Evolutionary conservation across 768 basidiomycete genomes (phyloP).

Genomic region (Asterophora lycoperdoides): DNA sequence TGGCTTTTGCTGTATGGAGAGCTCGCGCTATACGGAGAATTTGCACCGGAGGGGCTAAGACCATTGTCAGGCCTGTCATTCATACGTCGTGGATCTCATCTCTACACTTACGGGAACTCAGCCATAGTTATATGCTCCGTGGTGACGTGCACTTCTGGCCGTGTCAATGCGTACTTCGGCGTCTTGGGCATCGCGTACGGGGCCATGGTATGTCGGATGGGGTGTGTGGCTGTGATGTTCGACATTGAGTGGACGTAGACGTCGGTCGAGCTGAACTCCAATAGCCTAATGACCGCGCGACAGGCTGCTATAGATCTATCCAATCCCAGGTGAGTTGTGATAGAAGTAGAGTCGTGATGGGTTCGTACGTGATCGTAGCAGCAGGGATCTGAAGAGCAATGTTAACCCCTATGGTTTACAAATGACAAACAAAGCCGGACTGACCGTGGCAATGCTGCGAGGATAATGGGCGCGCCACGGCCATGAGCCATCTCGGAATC

Average conservation of each 20-base stretch:
- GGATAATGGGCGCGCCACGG: neutral
- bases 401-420: conserved; percentile 10
- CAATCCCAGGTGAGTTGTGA: conserved; percentile 2
- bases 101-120: conserved; percentile 43
- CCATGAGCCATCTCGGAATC: neutral
- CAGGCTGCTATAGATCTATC: conserved; percentile 60
- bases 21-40: conserved; percentile 22
- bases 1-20: conserved; percentile 26
- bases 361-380: conserved; percentile 54
- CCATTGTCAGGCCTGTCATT: neutral
- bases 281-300: conserved; percentile 62
- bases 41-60: conserved; percentile 15
- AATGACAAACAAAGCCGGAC: conserved; percentile 14
- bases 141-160: conserved; percentile 51
- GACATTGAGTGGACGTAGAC: conserved; percentile 45
- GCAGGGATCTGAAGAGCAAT: conserved; percentile 48
- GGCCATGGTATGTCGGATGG: conserved; percentile 28
- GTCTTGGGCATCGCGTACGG: conserved; percentile 23
- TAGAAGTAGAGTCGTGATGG: neutral
- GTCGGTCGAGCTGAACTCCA: conserved; percentile 47
- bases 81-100: neutral
- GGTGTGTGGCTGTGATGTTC: conserved; percentile 30
- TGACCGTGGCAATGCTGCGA: conserved; percentile 50
- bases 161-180: conserved; percentile 29
- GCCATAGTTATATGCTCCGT: conserved; percentile 60